Conservation (phyloP, 2,329 filamentous ascomycete species). For the Pseudomassariella vexata region DNA sequence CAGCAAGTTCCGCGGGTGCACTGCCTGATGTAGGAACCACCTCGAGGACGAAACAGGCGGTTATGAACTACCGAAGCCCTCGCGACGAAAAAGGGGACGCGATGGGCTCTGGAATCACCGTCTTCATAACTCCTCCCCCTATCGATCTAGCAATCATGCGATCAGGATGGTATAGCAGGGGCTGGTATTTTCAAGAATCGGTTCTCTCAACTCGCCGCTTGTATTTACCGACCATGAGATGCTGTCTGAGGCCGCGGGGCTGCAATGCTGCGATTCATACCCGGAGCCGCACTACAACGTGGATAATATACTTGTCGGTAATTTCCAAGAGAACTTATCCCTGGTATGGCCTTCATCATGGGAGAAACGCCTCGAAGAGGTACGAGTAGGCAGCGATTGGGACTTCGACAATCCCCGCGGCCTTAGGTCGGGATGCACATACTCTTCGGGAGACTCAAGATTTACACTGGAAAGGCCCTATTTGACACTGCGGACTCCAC, state of each 20-base stretch:
- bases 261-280: slow-evolving; percentile 2
- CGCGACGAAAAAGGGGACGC: background rate
- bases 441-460: background rate
- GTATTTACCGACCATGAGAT: slow-evolving; percentile 7
- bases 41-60: slow-evolving; percentile 1
- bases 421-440: background rate
- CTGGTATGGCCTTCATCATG: background rate
- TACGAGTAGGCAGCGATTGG: background rate
- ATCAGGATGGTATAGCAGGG: slow-evolving; percentile 4
- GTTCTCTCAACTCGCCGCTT: slow-evolving; percentile 1
- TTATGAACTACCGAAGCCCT: background rate
- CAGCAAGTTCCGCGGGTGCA: slow-evolving; percentile 6
- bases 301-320: background rate
- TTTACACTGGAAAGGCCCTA: slow-evolving; percentile 4
- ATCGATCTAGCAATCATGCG: background rate
- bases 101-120: background rate
- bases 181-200: slow-evolving; percentile 10
- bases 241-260: background rate
- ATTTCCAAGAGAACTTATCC: background rate
- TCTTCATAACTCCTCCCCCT: slow-evolving; percentile 2
- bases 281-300: slow-evolving; percentile 1
- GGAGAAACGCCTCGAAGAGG: background rate
- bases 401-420: background rate
- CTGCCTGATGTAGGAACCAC: slow-evolving; percentile 2
- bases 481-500: slow-evolving; percentile 2